Conservation (phyloP, 805 yeast species). For the Candida glaebosa region DNA sequence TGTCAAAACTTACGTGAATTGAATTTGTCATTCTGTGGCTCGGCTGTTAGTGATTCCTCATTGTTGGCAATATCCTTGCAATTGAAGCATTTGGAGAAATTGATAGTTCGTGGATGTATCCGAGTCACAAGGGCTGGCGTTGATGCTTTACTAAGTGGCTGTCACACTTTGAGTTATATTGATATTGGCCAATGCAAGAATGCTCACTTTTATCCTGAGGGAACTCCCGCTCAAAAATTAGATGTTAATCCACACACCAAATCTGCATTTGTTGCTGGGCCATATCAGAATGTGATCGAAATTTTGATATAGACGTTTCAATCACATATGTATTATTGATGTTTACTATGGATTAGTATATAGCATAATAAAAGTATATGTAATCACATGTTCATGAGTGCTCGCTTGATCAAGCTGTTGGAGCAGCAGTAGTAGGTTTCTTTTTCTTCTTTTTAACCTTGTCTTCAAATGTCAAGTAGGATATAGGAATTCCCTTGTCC, state of each 20-base stretch:
- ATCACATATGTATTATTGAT: constrained; percentile 1
- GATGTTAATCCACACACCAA: constrained; percentile 48
- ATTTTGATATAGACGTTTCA: constrained; percentile 41
- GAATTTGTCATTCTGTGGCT: constrained; percentile 71
- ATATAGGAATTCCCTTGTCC: constrained; percentile 57
- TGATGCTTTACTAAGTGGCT: constrained; percentile 59
- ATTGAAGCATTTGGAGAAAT: constrained; percentile 43
- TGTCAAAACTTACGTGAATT: constrained; percentile 52
- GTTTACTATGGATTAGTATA: neutral
- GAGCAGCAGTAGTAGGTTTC: neutral
- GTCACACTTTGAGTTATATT: constrained; percentile 47
- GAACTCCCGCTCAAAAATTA: constrained; percentile 54
- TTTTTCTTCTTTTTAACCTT: constrained; percentile 50
- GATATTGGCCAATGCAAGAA: constrained; percentile 72
- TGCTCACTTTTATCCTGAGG: constrained; percentile 60
- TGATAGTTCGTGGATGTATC: constrained; percentile 65
- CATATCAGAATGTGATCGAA: constrained; percentile 54
- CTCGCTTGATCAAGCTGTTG: neutral
- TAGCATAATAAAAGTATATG: neutral
- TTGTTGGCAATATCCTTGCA: constrained; percentile 57
- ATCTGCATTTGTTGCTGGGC: constrained; percentile 55
- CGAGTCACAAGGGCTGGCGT: constrained; percentile 77
- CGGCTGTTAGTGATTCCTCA: constrained; percentile 74
- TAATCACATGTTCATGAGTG: neutral
- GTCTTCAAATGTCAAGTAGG: constrained; percentile 65